phyloP scores from a whole-genome alignment of 2,329 filamentous ascomycete species.

The Penicillium hordei region DNA sequence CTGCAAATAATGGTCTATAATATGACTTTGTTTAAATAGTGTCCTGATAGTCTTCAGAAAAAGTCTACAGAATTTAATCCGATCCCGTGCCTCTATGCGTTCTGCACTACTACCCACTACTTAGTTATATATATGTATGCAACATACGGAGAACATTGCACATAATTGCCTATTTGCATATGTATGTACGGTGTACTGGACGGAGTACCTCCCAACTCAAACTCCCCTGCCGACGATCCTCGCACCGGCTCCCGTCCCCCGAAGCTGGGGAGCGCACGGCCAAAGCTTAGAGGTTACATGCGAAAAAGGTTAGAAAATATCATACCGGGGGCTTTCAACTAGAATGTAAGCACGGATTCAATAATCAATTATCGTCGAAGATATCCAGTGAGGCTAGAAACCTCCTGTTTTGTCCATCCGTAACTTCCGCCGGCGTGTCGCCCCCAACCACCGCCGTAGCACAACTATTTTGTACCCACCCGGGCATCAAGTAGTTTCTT shows the following conservation, averaged over 20 bases:
- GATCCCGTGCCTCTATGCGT: background rate
- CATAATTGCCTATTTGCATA: background rate
- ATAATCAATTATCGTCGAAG: background rate
- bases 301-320: background rate
- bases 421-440: background rate
- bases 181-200: background rate
- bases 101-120: background rate
- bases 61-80: background rate
- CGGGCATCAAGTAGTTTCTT: background rate
- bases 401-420: background rate
- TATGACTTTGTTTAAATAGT: background rate
- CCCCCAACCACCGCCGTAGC: background rate
- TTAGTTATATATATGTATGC: background rate
- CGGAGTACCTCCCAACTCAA: background rate
- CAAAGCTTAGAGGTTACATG: slow-evolving; percentile 6
- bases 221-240: slow-evolving; percentile 1
- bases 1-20: background rate
- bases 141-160: background rate
- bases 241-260: slow-evolving; percentile 5
- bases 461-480: background rate
- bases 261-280: slow-evolving; percentile 9
- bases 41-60: background rate
- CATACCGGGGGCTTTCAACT: slow-evolving; percentile 2
- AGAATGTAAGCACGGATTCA: background rate
- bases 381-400: background rate